Base-by-base conservation (phyloP, 495 filamentous ascomycete species). In the Podospora pseudoanserina region DNA sequence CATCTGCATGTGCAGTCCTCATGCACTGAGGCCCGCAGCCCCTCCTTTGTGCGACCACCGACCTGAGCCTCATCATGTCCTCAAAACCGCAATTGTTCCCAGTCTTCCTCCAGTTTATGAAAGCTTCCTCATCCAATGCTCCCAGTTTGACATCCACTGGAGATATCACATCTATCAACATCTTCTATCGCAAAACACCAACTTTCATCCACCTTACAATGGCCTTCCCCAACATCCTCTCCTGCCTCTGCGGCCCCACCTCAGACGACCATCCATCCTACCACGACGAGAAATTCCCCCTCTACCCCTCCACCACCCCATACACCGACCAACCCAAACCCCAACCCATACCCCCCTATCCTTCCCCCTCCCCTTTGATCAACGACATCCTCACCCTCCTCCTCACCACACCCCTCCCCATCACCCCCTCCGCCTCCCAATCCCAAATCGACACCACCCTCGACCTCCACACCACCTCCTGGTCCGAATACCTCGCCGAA, bases 401-500 rank as follows among this genome's bases (percentile, higher is more conserved):
- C 55, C 55, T 58, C n/a, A 58, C 55, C 55, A 26, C 55, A 3
- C 55, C 55, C 5, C 18, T 5, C 55, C 55, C 55, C 3, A 19
- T 58, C 55, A 19, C 55, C 55, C 23, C 55, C n/a, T 58, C 55
- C 7, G 6, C n/a, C 55, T 26, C 23, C 55, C n/a, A 19, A 19
- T 7, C 55, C 55, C 7, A 15, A 9, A 19, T 58, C n/a, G 23
- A 26, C 6, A 15, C 55, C 55, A 58, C 55, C 55, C n/a, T 26
- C 55, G 55, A 26, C n/a, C 23, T 58, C 6, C 55, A 58, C 19
- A 13, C 69, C 20, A 5, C 27, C 1, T 60, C 60, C 64, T 73
- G 68, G 71, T 56, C 56, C 28, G 65, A 68, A 32, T 63, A 59
- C 56, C 66, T 73, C 11, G 71, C 68, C 44, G 64, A 73, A 19